These are phyloP conservation scores for Cucurbita pepo DNA, from an alignment of 306 rosid genomes.

Conservation along the genomic window DNA sequence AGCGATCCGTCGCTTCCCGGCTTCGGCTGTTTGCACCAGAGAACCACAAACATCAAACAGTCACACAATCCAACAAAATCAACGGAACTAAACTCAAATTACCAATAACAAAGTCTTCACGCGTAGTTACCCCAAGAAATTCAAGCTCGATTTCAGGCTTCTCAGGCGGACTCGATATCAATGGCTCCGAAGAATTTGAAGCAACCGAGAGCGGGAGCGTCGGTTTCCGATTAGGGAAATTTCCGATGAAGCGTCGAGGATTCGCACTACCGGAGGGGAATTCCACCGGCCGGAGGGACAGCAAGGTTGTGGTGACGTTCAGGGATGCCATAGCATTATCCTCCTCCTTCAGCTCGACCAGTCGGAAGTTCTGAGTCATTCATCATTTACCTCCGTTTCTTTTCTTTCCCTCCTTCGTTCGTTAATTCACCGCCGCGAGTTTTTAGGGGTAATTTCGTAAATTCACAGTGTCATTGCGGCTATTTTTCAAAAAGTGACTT, in stretches of 20 bases:
- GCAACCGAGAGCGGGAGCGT: conserved; percentile 16
- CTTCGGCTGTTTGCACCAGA: conserved; percentile 42
- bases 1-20: conserved; percentile 43
- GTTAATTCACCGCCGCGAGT: background rate
- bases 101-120: background rate
- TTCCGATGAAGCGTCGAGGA: background rate
- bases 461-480: background rate
- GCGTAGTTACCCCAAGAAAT: conserved; percentile 44
- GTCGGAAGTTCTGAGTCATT: background rate
- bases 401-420: background rate
- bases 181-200: conserved; percentile 12
- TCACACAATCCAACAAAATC: background rate
- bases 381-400: background rate
- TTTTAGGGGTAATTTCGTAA: conserved; percentile 1
- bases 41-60: background rate
- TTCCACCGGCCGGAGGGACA: conserved; percentile 15
- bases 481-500: background rate
- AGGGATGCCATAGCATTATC: conserved; percentile 34
- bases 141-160: conserved; percentile 59
- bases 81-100: background rate
- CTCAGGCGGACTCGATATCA: conserved; percentile 15
- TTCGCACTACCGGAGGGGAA: conserved; percentile 4
- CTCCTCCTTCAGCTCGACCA: background rate
- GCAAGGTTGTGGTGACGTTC: conserved; percentile 18
- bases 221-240: conserved; percentile 11